phyloP scores from a whole-genome alignment of 257 asterid genomes.

The Solanum chiquidenum region DNA sequence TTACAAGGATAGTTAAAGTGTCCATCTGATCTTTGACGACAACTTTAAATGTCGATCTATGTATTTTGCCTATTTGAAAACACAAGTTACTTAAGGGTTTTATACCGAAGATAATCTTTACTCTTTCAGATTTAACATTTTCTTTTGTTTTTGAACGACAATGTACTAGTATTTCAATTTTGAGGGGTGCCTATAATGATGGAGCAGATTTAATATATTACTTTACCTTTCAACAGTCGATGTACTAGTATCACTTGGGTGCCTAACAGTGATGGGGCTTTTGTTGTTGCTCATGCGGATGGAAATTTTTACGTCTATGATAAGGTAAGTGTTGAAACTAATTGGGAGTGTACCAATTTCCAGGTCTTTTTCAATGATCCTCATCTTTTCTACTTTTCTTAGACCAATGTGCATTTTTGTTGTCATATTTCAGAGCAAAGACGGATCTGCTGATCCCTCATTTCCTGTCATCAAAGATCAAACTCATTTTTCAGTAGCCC shows the following conservation, averaged over 20 bases:
- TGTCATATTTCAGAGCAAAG: conserved; percentile 57
- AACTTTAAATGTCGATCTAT: not conserved
- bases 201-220: not conserved
- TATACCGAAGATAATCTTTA: not conserved
- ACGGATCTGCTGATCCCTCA: conserved; percentile 91
- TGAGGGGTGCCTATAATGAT: not conserved
- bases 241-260: conserved; percentile 91
- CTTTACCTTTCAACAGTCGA: conserved; percentile 52
- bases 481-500: conserved; percentile 86
- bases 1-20: not conserved
- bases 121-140: not conserved
- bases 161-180: not conserved
- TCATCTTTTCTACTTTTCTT: not conserved
- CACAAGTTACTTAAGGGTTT: not conserved
- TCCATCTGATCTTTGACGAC: not conserved
- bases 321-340: conserved; percentile 56
- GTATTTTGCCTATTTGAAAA: not conserved
- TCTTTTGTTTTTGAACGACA: not conserved
- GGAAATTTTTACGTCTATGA: conserved; percentile 85
- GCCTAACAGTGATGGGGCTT: conserved; percentile 86
- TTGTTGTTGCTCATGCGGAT: conserved; percentile 86
- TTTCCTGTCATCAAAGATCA: conserved; percentile 91
- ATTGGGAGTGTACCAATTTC: not conserved
- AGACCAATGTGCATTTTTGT: not conserved
- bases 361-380: not conserved